Conservation (phyloP, 306 rosid genomes). For the Notholithocarpus densiflorus region DNA sequence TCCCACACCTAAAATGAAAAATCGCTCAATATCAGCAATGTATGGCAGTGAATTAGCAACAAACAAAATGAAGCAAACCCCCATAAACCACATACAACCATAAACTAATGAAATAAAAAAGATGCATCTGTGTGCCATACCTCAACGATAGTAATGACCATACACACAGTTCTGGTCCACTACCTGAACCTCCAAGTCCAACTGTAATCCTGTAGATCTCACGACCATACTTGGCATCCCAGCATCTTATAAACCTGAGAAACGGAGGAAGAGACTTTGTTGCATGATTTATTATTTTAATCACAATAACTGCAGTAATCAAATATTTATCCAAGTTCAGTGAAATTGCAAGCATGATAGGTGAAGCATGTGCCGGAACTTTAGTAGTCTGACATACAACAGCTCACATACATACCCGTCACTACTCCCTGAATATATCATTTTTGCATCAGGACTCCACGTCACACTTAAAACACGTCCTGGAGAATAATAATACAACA, state of each 20-base stretch:
- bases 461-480: constrained; percentile 81
- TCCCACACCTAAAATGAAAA: constrained; percentile 68
- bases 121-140: constrained; percentile 30
- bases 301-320: not conserved
- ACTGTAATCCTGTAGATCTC: constrained; percentile 85
- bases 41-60: not conserved
- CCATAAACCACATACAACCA: not conserved
- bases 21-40: constrained; percentile 14
- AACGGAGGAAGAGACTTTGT: not conserved
- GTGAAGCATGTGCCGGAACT: not conserved
- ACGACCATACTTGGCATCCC: constrained; percentile 61
- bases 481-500: constrained; percentile 33
- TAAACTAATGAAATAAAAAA: constrained; percentile 1
- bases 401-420: constrained; percentile 64
- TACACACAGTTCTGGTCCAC: constrained; percentile 69
- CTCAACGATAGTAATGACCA: constrained; percentile 85
- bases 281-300: not conserved
- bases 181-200: constrained; percentile 81
- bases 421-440: constrained; percentile 84
- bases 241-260: constrained; percentile 69
- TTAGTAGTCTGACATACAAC: not conserved
- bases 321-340: not conserved
- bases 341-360: not conserved
- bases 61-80: not conserved
- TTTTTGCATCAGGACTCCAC: constrained; percentile 75